Percentiles rank a stretch among this genome's conserved stretches.
phyloP scores from a whole-genome alignment of 1,284 basidiomycete genomes.

The Rhodotorula sp. region DNA sequence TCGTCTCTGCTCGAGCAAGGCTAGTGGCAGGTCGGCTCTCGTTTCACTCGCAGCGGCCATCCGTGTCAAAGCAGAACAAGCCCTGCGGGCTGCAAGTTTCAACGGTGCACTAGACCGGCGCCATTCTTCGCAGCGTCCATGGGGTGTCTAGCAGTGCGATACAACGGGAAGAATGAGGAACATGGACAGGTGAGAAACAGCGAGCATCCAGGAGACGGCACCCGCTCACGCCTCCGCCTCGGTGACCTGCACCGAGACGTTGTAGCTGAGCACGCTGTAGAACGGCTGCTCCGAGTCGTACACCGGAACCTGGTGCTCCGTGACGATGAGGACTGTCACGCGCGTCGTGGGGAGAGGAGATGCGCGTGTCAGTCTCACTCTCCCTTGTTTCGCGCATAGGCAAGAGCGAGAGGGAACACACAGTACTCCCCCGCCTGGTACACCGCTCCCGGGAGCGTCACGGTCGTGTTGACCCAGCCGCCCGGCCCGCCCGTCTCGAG shows the following conservation, averaged over 20 bases:
- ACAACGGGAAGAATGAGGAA: not conserved
- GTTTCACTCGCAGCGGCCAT: no score
- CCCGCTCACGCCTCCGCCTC: not conserved
- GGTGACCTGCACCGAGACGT: slow-evolving; percentile 8
- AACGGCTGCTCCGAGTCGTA: not conserved
- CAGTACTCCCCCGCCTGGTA: slow-evolving; percentile 5
- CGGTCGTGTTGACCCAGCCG: not conserved
- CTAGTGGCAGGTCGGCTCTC: no score
- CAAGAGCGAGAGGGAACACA: not conserved
- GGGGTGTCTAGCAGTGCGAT: no score
- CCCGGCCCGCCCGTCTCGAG: not conserved
- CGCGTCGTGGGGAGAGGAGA: not conserved
- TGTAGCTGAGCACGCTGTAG: slow-evolving; percentile 11
- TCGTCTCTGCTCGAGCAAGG: no score
- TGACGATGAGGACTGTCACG: not conserved
- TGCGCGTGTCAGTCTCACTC: no score
- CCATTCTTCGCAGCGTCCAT: no score
- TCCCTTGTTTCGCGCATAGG: no score
- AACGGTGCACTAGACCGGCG: no score
- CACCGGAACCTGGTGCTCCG: slow-evolving; percentile 1
- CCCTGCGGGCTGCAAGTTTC: no score
- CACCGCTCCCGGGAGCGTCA: not conserved
- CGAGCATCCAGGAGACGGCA: not conserved
- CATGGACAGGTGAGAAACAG: not conserved
- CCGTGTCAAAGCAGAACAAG: no score